Percentiles rank a stretch among this genome's conserved stretches.
These are phyloP conservation scores for Pseudovirgaria hyperparasitica DNA, from an alignment of 2,329 filamentous ascomycete genomes.

Conservation along the genomic window DNA sequence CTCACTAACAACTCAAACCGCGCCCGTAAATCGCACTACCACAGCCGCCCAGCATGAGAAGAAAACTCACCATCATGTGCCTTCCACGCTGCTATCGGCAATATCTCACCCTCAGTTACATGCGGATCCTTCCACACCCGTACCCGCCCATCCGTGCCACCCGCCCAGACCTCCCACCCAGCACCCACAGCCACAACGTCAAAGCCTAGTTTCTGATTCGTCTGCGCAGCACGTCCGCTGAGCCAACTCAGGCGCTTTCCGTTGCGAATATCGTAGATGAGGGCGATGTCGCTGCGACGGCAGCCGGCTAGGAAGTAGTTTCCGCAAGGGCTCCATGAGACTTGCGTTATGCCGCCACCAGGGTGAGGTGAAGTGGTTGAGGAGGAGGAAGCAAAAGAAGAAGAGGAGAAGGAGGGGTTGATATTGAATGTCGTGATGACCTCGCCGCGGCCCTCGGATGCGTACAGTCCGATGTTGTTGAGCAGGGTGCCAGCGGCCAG, in stretches of 20 bases:
- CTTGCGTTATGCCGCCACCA: conserved; percentile 42
- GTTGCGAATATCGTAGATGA: conserved; percentile 48
- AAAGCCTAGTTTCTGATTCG: conserved; percentile 44
- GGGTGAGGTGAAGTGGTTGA: conserved; percentile 13
- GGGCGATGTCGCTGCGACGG: conserved; percentile 40
- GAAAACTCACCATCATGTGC: conserved; percentile 25
- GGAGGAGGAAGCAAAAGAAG: conserved; percentile 10
- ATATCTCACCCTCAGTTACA: conserved; percentile 15
- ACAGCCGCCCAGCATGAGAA: too few species aligned
- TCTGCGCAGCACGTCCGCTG: conserved; percentile 27
- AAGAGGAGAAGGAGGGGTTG: background rate
- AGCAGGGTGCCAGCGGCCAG: conserved; percentile 45
- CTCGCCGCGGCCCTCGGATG: conserved; percentile 33
- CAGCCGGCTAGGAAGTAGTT: conserved; percentile 47
- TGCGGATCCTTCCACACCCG: conserved; percentile 27
- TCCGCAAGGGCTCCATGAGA: conserved; percentile 46
- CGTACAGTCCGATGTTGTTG: conserved; percentile 44
- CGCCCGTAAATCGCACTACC: too few species aligned
- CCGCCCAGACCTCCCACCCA: conserved; percentile 44
- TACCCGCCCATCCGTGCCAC: conserved; percentile 43
- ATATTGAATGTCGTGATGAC: conserved; percentile 39
- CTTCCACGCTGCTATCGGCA: conserved; percentile 29
- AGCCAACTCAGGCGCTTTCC: conserved; percentile 39
- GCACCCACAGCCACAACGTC: conserved; percentile 31
- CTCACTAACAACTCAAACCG: too few species aligned